A percentile compares a stretch with the other conserved stretches of the same genome.
phyloP scores from a whole-genome alignment of 2,329 filamentous ascomycete species.

The Hawksworthiomyces lignivorus region DNA sequence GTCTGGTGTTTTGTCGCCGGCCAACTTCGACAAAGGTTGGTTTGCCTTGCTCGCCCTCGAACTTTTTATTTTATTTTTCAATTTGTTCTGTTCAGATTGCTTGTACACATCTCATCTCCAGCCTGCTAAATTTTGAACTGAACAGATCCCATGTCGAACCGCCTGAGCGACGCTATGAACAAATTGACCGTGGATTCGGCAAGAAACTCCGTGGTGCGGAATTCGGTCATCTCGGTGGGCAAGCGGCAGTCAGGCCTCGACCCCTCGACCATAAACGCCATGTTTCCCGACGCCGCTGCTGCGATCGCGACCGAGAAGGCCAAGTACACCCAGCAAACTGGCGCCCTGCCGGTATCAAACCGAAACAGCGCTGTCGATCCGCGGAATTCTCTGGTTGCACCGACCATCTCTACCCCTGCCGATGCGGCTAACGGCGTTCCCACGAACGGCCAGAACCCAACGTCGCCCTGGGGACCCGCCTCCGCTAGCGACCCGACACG shows the following conservation, averaged over 20 bases:
- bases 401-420: slow-evolving; percentile 64
- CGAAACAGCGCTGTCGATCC: slow-evolving; percentile 82
- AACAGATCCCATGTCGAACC: slow-evolving; percentile 98
- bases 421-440: slow-evolving; percentile 55
- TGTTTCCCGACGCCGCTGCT: slow-evolving; percentile 97
- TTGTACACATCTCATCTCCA: slow-evolving; percentile 19
- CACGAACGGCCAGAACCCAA: slow-evolving; percentile 56
- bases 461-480: slow-evolving; percentile 69
- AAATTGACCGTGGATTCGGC: slow-evolving; percentile 84
- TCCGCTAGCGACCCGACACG: slow-evolving; percentile 61
- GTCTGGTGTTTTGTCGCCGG: slow-evolving; percentile 88
- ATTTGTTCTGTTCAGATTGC: neutral
- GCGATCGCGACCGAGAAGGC: slow-evolving; percentile 99
- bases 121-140: no score
- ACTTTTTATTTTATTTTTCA: neutral
- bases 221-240: slow-evolving; percentile 65
- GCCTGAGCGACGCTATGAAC: slow-evolving; percentile 91
- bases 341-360: slow-evolving; percentile 82
- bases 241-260: slow-evolving; percentile 96
- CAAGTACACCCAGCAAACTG: slow-evolving; percentile 92
- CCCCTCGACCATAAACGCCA: slow-evolving; percentile 87
- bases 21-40: slow-evolving; percentile 90
- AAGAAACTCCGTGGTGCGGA: slow-evolving; percentile 77
- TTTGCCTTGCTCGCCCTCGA: neutral
- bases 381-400: slow-evolving; percentile 64